phyloP scores from a whole-genome alignment of 2,329 filamentous ascomycete species.

The Exophiala lecanii-corni region DNA sequence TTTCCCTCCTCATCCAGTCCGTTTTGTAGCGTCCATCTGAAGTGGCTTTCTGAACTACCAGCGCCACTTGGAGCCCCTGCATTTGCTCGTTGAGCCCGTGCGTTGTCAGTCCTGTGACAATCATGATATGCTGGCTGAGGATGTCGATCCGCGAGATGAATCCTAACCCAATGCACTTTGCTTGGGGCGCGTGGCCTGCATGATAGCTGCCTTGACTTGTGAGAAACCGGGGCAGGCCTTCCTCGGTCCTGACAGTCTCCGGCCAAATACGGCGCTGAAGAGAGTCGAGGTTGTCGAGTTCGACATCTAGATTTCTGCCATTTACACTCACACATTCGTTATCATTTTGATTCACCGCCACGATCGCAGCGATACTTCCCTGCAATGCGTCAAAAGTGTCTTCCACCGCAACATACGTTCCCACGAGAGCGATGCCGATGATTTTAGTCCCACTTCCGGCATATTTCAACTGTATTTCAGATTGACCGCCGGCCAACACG shows the following conservation, averaged over 20 bases:
- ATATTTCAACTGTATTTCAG: conserved; percentile 35
- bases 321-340: background rate
- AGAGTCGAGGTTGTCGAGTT: background rate
- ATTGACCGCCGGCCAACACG: conserved; percentile 35
- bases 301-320: background rate
- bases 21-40: conserved; percentile 18
- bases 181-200: conserved; percentile 10
- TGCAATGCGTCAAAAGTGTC: conserved; percentile 49
- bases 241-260: conserved; percentile 11
- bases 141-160: conserved; percentile 18
- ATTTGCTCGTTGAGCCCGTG: conserved; percentile 7
- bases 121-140: conserved; percentile 9
- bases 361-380: conserved; percentile 51
- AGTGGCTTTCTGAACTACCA: conserved; percentile 19
- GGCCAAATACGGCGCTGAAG: background rate
- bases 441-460: conserved; percentile 42
- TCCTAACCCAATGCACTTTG: conserved; percentile 16
- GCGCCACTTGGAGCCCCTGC: conserved; percentile 11
- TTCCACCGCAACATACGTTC: conserved; percentile 44
- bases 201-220: background rate
- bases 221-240: conserved; percentile 12
- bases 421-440: conserved; percentile 47
- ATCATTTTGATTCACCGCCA: conserved; percentile 39
- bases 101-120: conserved; percentile 6
- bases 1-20: conserved; percentile 15